Base-by-base conservation (phyloP, 2,329 filamentous ascomycete species). In the Cryphonectria japonica region DNA sequence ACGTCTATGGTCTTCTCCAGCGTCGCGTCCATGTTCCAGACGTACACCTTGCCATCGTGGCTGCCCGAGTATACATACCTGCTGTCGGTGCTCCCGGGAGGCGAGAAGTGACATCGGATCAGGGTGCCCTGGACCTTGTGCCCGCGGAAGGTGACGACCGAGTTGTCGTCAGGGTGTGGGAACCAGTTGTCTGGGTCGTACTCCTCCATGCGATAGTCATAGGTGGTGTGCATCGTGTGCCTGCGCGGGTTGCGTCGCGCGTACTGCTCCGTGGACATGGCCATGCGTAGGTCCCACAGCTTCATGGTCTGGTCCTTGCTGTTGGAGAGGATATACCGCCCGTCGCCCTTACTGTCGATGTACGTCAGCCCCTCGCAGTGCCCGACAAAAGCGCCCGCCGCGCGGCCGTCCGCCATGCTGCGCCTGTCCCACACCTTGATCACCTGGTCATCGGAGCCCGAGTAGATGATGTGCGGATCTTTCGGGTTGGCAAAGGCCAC, bases 291-390 rank as follows among this genome's bases (percentile, higher is more conserved):
- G 79, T 99, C 96, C 96, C 96, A 99, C 0, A 99, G 86, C 82
- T 98, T 98, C 89, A 97, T 97, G 59, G 91, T 95, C 80, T 98
- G 96, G 78, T 99, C 96, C 79, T 98, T 99, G 73, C 90, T 93
- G 77, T 99, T 99, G 75, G 92, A 95, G 37, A 99, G 88, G 11
- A 98, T 92, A 79, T 98, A 98, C 70, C 90, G 85, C 4, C 90
- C 90, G 77, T 92, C 90, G 67, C 89, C 89, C 77, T 92, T 92
- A 80, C 87, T 90, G 79, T 92, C 90, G 69, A 92, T 86, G 76
- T 92, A 92, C 0, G 90, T 92, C 66, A 92, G 77, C 2, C 90
- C 90, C 77, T 92, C 88, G 68, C 88, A 85, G 75, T 92, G 90
- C 2, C 90, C 90, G 34, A 91, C 84, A 73, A 92, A 92, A 1